phyloP scores from a whole-genome alignment of 768 basidiomycete species.

The Rhodotorula kratochvilovae region DNA sequence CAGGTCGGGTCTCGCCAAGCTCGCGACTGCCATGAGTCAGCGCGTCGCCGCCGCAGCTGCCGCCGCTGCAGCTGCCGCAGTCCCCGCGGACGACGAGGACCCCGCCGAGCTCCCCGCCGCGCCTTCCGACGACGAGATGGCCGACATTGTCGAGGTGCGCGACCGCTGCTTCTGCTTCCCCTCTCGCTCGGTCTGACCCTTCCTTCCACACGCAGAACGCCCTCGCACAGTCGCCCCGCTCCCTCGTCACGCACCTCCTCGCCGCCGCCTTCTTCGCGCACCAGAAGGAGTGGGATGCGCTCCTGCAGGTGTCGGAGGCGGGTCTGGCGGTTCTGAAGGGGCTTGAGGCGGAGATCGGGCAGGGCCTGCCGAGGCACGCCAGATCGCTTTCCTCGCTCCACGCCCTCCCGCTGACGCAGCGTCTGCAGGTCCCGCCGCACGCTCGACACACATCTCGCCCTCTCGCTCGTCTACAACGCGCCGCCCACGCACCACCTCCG shows the following conservation, averaged over 20 bases:
- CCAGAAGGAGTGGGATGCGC: conserved; percentile 70
- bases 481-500: conserved; percentile 83
- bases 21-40: conserved; percentile 46
- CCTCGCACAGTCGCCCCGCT: conserved; percentile 55
- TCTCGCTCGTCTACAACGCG: conserved; percentile 73
- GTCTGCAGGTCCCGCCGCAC: conserved; percentile 58
- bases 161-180: too few species aligned
- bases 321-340: conserved; percentile 60
- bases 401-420: background rate
- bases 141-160: conserved; percentile 31
- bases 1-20: conserved; percentile 27
- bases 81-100: conserved; percentile 35
- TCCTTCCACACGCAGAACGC: conserved; percentile 53
- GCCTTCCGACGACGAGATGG: conserved; percentile 21
- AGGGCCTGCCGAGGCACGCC: conserved; percentile 53
- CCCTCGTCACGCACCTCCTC: conserved; percentile 64
- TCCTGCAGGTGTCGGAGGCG: conserved; percentile 65
- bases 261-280: conserved; percentile 61
- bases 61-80: conserved; percentile 40
- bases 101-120: conserved; percentile 14
- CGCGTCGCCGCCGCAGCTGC: conserved; percentile 51
- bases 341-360: conserved; percentile 60
- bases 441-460: conserved; percentile 67
- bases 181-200: too few species aligned
- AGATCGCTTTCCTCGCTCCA: conserved; percentile 42